Base-by-base conservation (phyloP, 2,329 filamentous ascomycete species). In the Ophiosphaerella narmari region DNA sequence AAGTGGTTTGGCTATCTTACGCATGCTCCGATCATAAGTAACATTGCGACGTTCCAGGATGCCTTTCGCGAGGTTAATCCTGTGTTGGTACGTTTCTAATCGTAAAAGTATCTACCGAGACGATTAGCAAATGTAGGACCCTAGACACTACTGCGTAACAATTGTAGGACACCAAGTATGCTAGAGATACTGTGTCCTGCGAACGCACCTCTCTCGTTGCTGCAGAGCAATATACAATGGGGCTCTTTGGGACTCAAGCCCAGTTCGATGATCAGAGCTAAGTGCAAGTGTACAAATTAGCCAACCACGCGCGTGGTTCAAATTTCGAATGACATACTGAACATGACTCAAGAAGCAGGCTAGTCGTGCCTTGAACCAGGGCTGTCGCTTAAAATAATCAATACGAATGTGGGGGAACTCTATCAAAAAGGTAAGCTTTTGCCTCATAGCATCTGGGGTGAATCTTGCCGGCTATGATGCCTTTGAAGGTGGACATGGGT, bases 281-380 rank as follows among this genome's bases (percentile, higher is more conserved):
- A 2, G 12, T 9, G 6, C 16, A 11, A 18, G 21, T 11, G 16
- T n/a, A 23, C 26, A 11, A 29, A 23, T 39, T 16, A 39, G 36
- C 16, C 7, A 6, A 9, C 11, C 5, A 2, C 12, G 9, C 6
- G 23, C 21, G 18, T 16, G 11, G 7, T 12, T 13, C 18, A 23
- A 8, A 13, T 7, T 5, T 21, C 21, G 14, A 18, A 21, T 21
- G 36, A 36, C 36, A 23, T 23, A 39, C 36, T 97, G 93, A 2
- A 95, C 86, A 81, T 97, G 93, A 72, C 89, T 95, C 23, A 97
- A 79, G 67, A 97, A 96, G 70, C 88, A 94, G 13, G 89, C 91
- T 47, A 94, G 74, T 0, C 91, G 89, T 4, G 88, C 81, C 13
- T 74, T 80, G 13, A 74, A 73, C 5, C 77, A 77, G 4, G 78